Conservation (phyloP, 179 eudicot genomes). For the Camellia oleifera region DNA sequence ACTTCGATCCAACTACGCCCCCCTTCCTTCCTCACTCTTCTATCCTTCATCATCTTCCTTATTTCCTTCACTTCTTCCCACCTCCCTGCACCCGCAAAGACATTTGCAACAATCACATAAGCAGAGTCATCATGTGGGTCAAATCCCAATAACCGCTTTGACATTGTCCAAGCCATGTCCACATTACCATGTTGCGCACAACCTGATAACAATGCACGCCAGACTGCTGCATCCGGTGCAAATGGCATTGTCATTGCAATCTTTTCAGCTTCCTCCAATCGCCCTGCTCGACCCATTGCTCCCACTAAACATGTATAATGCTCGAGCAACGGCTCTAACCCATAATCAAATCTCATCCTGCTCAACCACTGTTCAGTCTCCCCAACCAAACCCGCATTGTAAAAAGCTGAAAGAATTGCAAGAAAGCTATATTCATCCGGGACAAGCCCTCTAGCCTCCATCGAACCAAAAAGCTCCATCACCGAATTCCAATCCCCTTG, state of each 20-base stretch:
- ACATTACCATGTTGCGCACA: conserved; percentile 3
- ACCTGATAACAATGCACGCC: neutral
- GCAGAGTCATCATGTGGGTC: conserved; percentile 6
- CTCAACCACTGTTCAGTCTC: too few relatives aligned
- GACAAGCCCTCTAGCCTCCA: neutral
- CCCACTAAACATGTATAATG: neutral
- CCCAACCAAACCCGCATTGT: too few relatives aligned
- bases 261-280: neutral
- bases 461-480: neutral
- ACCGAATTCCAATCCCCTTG: conserved; percentile 4
- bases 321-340: too few relatives aligned
- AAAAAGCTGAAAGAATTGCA: neutral
- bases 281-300: conserved; percentile 9
- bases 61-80: conserved; percentile 13
- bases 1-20: conserved; percentile 12
- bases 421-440: conserved; percentile 12
- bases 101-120: conserved; percentile 6
- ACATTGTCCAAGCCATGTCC: neutral
- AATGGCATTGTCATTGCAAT: conserved; percentile 5
- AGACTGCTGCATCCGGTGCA: neutral
- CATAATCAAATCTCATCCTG: too few relatives aligned
- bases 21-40: conserved; percentile 2
- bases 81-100: neutral
- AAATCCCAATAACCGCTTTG: neutral
- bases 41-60: conserved; percentile 3